phyloP scores from a whole-genome alignment of 1,284 basidiomycete genomes.

The Golubevia pallescens region DNA sequence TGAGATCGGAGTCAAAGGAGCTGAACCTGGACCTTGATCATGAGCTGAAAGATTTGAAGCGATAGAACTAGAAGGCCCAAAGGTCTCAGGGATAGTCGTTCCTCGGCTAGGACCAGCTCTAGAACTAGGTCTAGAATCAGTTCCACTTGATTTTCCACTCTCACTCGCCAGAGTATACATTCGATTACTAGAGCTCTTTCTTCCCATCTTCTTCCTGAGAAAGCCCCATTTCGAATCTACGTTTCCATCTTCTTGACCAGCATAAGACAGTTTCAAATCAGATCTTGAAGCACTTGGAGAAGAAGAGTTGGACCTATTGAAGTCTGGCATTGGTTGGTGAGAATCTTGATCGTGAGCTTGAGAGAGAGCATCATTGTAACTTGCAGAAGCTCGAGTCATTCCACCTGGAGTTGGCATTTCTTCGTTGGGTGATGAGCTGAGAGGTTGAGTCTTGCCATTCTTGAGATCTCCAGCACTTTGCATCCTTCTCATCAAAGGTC shows the following conservation, averaged over 20 bases:
- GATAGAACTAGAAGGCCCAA: no score
- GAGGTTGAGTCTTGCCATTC: background rate
- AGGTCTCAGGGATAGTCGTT: no score
- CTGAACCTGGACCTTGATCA: background rate
- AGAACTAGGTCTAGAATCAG: conserved; percentile 11
- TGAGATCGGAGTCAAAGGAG: conserved; percentile 15
- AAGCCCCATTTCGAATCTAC: conserved; percentile 27
- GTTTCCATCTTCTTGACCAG: conserved; percentile 7
- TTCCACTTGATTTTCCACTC: conserved; percentile 12
- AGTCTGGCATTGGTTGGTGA: conserved; percentile 13
- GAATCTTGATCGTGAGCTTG: conserved; percentile 17
- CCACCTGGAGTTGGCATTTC: background rate
- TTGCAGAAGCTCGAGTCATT: background rate
- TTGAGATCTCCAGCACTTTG: conserved; percentile 2
- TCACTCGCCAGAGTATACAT: conserved; percentile 15
- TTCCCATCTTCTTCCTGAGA: conserved; percentile 35
- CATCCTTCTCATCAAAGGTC: conserved; percentile 2
- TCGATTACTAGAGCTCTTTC: conserved; percentile 26
- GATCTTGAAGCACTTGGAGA: conserved; percentile 15
- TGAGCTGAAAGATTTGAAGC: no score
- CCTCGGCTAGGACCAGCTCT: conserved; percentile 4
- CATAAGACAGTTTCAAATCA: conserved; percentile 3
- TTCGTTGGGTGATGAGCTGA: background rate
- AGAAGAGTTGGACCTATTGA: conserved; percentile 10
- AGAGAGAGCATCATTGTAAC: conserved; percentile 2